Evolutionary conservation across 257 asterid species (phyloP).

Genomic region (Solanum appendiculatum): DNA sequence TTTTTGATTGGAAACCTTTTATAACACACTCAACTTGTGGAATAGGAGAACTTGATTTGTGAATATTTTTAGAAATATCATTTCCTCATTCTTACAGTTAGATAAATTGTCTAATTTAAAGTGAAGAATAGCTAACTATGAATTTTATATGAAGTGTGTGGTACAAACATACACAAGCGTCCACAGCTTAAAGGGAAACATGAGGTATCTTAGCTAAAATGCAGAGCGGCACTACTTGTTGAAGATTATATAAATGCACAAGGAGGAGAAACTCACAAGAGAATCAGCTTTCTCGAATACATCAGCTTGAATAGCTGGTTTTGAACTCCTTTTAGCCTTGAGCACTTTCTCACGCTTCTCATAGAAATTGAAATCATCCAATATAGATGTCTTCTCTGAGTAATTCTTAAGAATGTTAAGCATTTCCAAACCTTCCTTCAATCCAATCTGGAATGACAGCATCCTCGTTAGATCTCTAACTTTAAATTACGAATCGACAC

Average conservation of each 20-base stretch:
- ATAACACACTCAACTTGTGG: background rate
- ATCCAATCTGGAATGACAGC: conserved; percentile 33
- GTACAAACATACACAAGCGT: background rate
- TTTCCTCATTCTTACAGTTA: background rate
- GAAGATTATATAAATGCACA: background rate
- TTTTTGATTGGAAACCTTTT: background rate
- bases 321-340: conserved; percentile 28
- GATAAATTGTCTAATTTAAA: background rate
- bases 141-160: background rate
- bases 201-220: background rate
- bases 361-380: conserved; percentile 65
- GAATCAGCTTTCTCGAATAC: conserved; percentile 6
- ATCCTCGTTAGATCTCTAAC: background rate
- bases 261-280: conserved; percentile 19
- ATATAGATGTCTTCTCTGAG: conserved; percentile 42
- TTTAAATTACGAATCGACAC: background rate
- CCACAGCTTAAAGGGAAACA: background rate
- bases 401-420: conserved; percentile 57
- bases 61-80: background rate
- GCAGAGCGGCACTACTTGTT: background rate
- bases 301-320: conserved; percentile 15
- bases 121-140: background rate
- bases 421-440: conserved; percentile 73
- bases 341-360: conserved; percentile 58
- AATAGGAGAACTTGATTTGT: background rate